These are phyloP conservation scores for Diaporthe amygdali DNA, from an alignment of 2,329 filamentous ascomycete genomes.

Conservation along the genomic window DNA sequence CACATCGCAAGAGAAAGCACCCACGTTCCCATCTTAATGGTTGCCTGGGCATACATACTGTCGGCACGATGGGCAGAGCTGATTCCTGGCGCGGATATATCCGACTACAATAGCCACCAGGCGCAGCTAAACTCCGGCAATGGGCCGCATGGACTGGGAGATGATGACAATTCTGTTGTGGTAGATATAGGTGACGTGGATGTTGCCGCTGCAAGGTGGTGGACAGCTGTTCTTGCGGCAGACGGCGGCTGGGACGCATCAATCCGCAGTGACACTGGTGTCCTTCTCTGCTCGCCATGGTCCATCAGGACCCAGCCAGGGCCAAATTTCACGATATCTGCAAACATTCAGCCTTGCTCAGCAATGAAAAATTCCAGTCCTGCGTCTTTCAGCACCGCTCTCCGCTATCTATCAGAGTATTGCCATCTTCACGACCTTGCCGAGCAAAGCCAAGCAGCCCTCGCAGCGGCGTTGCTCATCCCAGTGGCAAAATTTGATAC, in stretches of 20 bases:
- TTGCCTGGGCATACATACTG: constrained; percentile 37
- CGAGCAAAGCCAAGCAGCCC: constrained; percentile 33
- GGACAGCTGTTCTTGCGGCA: constrained; percentile 32
- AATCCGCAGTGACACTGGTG: constrained; percentile 25
- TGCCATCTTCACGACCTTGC: constrained; percentile 32
- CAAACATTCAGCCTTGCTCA: not conserved
- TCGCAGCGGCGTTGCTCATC: constrained; percentile 34
- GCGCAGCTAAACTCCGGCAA: not conserved
- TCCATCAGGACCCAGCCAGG: constrained; percentile 26
- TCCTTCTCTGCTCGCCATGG: constrained; percentile 31
- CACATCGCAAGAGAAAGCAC: constrained; percentile 21
- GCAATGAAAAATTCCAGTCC: constrained; percentile 18
- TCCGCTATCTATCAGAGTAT: constrained; percentile 33
- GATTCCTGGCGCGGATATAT: constrained; percentile 31
- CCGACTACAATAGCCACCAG: constrained; percentile 28
- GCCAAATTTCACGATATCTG: constrained; percentile 7
- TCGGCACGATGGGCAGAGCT: constrained; percentile 38
- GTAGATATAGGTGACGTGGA: constrained; percentile 33
- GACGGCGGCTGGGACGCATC: constrained; percentile 33
- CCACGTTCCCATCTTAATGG: constrained; percentile 31
- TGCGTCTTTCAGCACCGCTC: constrained; percentile 30
- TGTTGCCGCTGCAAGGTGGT: constrained; percentile 35
- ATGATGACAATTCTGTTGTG: not conserved
- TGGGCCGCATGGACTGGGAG: not conserved
- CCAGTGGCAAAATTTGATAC: constrained; percentile 33